These are phyloP conservation scores for Punica granatum DNA, from an alignment of 345 rosid species.

Conservation along the genomic window DNA sequence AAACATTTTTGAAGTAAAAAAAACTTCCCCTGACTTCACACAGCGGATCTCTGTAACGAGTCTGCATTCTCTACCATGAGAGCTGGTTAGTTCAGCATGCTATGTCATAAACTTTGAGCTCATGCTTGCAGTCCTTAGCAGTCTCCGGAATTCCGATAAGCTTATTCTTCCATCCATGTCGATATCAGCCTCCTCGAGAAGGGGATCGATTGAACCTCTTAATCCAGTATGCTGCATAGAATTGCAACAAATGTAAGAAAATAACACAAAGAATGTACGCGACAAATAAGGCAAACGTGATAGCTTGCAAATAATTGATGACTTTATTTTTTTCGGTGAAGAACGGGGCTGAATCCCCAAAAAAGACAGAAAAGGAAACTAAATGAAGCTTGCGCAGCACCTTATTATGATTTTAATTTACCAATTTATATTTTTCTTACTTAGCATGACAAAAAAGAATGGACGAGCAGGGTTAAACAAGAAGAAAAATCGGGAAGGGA, in stretches of 20 bases:
- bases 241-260: not conserved
- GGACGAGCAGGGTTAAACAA: too few species aligned
- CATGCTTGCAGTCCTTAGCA: constrained; percentile 44
- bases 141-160: constrained; percentile 39
- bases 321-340: too few species aligned
- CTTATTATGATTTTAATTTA: too few species aligned
- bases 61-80: not conserved
- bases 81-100: not conserved
- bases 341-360: too few species aligned
- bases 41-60: not conserved
- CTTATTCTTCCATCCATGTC: constrained; percentile 47
- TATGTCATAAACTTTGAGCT: constrained; percentile 22
- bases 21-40: not conserved
- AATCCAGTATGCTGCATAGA: constrained; percentile 36
- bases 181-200: constrained; percentile 51
- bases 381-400: too few species aligned
- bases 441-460: not conserved
- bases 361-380: too few species aligned
- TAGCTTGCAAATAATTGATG: too few species aligned
- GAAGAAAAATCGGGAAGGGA: too few species aligned
- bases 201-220: constrained; percentile 41
- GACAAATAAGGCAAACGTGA: too few species aligned
- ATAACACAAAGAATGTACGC: not conserved
- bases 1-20: not conserved
- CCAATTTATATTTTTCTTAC: too few species aligned